Evolutionary conservation across 768 basidiomycete species (phyloP), one percentile per base, ranked within the genome.

Genomic region (Rhodosporidiobolus odoratus): DNA sequence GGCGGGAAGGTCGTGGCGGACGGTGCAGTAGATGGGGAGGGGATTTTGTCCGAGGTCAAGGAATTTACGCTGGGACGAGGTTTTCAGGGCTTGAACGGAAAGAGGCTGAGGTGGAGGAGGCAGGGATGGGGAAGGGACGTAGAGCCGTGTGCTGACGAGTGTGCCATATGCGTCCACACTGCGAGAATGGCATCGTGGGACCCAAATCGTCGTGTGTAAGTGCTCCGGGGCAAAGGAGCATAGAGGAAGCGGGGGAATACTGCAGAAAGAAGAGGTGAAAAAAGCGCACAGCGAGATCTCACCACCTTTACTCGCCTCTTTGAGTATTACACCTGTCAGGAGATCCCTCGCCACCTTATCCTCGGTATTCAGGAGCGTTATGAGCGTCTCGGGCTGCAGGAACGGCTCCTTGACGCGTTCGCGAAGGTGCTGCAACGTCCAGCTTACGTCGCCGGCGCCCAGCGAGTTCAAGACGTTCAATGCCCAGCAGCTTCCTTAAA

Each of bases 11-110:
- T 78, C 77, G 65, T 78, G 78, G 10, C 75, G 72, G 23, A 80
- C 71, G 19, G 75, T 74, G 13, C 76, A 76, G 69, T 80, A 79
- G 53, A 80, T 79, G 16, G 79, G 79, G 25, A 80, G 61, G 0
- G 79, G 79, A 32, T 75, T 41, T 6, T 48, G 16, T 6, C 73
- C 78, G 32, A 73, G 64, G 58, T 78, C 78, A 40, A 75, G 58
- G 25, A 72, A 54, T 19, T 57, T 16, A 17, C 77, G 65, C 30
- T 76, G 74, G 56, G 75, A 64, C 1, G 78, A 79, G 27, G 73
- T 62, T 35, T 76, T 76, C 57, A 79, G 74, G 30, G 75, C 37
- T 17, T 63, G 65, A 12, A 74, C 70, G 60, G 78, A 71, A 38
- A 79, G 71, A 0, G 62, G 58, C 9, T 35, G 30, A 1, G 62